Percentiles rank a stretch among this genome's conserved stretches.
These are phyloP conservation scores for Volvariella volvacea DNA, from an alignment of 1,284 basidiomycete species.

Conservation along the genomic window DNA sequence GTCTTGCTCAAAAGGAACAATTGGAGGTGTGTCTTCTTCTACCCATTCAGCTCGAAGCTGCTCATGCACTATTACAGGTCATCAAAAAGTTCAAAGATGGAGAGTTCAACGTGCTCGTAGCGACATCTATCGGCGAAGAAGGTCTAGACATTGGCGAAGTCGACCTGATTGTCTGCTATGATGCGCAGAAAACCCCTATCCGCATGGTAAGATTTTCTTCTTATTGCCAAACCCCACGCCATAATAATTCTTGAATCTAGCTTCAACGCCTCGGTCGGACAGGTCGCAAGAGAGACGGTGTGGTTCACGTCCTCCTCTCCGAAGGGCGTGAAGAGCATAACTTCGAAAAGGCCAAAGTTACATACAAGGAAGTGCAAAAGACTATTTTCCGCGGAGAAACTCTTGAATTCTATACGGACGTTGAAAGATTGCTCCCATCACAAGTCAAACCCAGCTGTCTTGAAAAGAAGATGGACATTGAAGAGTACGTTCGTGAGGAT, in stretches of 20 bases:
- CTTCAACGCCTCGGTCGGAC: conserved; percentile 96
- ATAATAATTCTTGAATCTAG: conserved; percentile 31
- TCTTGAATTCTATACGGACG: conserved; percentile 90
- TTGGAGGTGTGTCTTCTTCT: conserved; percentile 52
- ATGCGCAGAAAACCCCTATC: conserved; percentile 93
- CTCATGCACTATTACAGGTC: conserved; percentile 39
- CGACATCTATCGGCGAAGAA: conserved; percentile 97
- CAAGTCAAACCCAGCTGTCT: conserved; percentile 71
- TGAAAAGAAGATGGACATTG: conserved; percentile 79
- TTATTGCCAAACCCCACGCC: not conserved
- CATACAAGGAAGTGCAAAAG: conserved; percentile 87
- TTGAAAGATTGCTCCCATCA: conserved; percentile 79
- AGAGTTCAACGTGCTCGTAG: conserved; percentile 88
- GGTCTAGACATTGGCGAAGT: conserved; percentile 99
- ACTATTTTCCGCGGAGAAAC: conserved; percentile 82
- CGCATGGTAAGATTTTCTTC: conserved; percentile 68
- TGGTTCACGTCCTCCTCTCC: conserved; percentile 89
- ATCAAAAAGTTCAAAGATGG: conserved; percentile 86
- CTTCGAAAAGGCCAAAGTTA: conserved; percentile 85
- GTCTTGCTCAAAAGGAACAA: conserved; percentile 89
- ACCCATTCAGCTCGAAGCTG: not conserved
- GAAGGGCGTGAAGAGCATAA: conserved; percentile 90
- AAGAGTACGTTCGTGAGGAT: conserved; percentile 59
- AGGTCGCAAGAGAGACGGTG: conserved; percentile 87
- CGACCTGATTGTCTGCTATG: conserved; percentile 96